Base-by-base conservation (phyloP, 805 yeast species). In the Candida gorgasii region DNA sequence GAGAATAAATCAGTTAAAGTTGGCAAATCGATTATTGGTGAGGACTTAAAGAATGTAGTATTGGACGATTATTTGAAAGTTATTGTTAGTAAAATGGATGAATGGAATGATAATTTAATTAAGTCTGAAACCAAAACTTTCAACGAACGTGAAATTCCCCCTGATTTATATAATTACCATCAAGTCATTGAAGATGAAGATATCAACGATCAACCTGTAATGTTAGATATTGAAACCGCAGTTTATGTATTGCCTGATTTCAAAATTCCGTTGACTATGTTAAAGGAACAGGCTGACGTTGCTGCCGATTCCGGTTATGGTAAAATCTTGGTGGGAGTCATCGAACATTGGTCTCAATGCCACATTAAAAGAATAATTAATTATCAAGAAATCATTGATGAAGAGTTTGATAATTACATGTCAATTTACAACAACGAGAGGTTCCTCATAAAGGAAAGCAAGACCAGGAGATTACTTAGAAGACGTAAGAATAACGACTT, bases 251-350 rank as follows among this genome's bases (percentile, higher is more conserved):
- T 89, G 42, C 88, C 88, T 42, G 93, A 89, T 42, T 85, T 89
- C 40, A 84, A 81, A 46, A 82, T 85, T 4, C 82, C 89, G 20
- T 82, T 86, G 59, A 80, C 86, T 47, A 84, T 89, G 83, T 79
- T 89, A 44, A 82, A 84, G n/a, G 96, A 89, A 57, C 96, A 89
- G 60, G 83, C 88, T 12, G 95, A 86, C 47, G 90, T 86, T 5
- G 93, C 95, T 0, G 86, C 89, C 0, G 90, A 84, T 23, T 80
- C 92, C 3, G 87, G 88, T 3, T 89, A 86, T 61, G 88, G 89
- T 5, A 76, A 82, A 48, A 85, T 89, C 19, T 69, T 89, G 24
- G 81, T 82, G 9, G 93, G 92, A 17, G 93, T 88, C 9, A 78
- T 89, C 12, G 82, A 76, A 40, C 80, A 83, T 45, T 86, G 89